Conservation (phyloP, 108 stramenopile species). For the Cyclotella sp. region DNA sequence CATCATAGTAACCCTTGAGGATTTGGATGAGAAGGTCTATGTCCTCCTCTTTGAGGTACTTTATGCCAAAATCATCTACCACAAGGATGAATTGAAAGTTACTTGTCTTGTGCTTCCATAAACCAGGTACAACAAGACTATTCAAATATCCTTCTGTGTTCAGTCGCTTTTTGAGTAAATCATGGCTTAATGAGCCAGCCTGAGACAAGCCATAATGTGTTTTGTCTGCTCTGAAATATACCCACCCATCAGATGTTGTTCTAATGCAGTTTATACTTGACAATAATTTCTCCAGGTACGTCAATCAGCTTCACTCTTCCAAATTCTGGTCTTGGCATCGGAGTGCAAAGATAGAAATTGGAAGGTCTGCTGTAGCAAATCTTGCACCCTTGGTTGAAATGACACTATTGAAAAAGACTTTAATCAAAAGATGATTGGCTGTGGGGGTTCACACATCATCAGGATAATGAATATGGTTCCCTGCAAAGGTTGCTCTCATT, state of each 20-base stretch:
- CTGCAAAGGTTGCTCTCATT: neutral
- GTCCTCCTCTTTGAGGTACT: slow-evolving; percentile 45
- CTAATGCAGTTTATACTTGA: slow-evolving; percentile 28
- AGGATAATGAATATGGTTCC: slow-evolving; percentile 39
- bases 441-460: slow-evolving; percentile 29
- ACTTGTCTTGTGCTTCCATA: slow-evolving; percentile 46
- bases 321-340: slow-evolving; percentile 42
- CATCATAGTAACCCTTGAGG: neutral
- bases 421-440: slow-evolving; percentile 25
- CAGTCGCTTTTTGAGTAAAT: slow-evolving; percentile 27
- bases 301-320: slow-evolving; percentile 33
- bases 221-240: slow-evolving; percentile 21
- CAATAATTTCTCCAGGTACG: slow-evolving; percentile 46
- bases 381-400: slow-evolving; percentile 35
- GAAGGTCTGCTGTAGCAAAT: slow-evolving; percentile 46
- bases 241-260: slow-evolving; percentile 11
- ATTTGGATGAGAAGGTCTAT: slow-evolving; percentile 42
- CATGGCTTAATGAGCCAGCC: slow-evolving; percentile 50
- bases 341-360: slow-evolving; percentile 53
- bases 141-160: slow-evolving; percentile 28
- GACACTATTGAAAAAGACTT: slow-evolving; percentile 53
- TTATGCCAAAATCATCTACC: slow-evolving; percentile 65
- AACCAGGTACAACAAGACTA: slow-evolving; percentile 38
- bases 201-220: slow-evolving; percentile 63
- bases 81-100: slow-evolving; percentile 49